Evolutionary conservation across 257 asterid species (phyloP), one percentile per base, ranked within the genome.

Genomic region (Penstemon davidsonii): DNA sequence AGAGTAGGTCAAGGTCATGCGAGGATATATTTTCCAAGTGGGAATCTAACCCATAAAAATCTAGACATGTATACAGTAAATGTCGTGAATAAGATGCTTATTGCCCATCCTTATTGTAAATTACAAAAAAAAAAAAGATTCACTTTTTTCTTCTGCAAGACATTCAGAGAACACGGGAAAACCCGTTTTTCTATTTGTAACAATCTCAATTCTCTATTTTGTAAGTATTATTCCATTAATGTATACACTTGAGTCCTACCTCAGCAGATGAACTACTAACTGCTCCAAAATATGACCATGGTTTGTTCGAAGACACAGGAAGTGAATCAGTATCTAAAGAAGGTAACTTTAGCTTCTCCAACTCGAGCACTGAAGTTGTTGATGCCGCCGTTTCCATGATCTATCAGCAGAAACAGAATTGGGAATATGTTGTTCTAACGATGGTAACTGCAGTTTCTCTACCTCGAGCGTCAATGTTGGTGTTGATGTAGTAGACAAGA

Each of bases 401-500:
- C 86, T 81, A 54, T 89, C 83, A 42, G 73, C 71, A 51, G 89
- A 52, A 70, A 73, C 68, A 62, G 89, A 70, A 79, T 71, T 77
- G 55, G 92, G 82, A 66, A 75, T 79, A 45, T 78, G 76, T 25
- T 25, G 2, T 66, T 88, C 95, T 72, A 88, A 78, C 33, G 97
- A 77, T 36, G 86, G 70, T 60, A 86, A 62, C 63, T 77, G 81
- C 50, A 81, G 84, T 80, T 87, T 88, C 82, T 90, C 95, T 62
- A 86, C 69, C 69, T 85, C 95, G 19, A 90, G 83, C 62, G 86
- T 78, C 68, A 79, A 59, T 41, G 83, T 61, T 65, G 85, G 72
- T 53, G 87, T 77, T 9, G 86, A 79, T 75, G 93, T 64, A 46
- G 88, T 75, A 70, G 97, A 80, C 75, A 90, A 75, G 80, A 81